Conservation (phyloP, 768 basidiomycete genomes). For the Leccinum incarnatum region DNA sequence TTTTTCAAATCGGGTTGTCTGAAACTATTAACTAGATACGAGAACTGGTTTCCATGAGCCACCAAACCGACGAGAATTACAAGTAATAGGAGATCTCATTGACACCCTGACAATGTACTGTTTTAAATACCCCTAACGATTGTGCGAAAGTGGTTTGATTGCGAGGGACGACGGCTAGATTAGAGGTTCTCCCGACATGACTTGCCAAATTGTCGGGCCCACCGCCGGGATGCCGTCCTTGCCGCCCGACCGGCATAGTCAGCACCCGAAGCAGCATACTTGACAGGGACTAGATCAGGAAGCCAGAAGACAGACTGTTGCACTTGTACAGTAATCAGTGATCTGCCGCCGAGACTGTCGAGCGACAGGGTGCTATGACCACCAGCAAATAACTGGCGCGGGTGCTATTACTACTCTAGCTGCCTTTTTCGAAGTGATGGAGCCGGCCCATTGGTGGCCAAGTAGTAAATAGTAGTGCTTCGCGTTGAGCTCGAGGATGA, state of each 20-base stretch:
- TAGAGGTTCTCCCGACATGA: neutral
- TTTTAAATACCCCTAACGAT: neutral
- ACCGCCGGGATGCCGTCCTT: neutral
- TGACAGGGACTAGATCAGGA: neutral
- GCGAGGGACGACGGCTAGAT: constrained; percentile 1
- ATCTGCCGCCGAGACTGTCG: neutral
- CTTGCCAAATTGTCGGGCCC: neutral
- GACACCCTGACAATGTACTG: neutral
- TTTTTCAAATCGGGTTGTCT: constrained; percentile 5
- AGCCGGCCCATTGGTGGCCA: constrained; percentile 8
- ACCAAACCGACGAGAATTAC: neutral
- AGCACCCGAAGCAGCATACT: neutral
- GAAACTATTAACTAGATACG: neutral
- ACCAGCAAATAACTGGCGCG: neutral
- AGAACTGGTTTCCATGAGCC: constrained; percentile 20
- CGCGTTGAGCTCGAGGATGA: neutral
- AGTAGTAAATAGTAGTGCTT: neutral
- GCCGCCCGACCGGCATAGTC: neutral
- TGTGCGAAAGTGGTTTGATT: constrained; percentile 10
- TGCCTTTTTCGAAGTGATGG: constrained; percentile 7
- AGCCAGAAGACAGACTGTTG: neutral
- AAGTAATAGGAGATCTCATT: neutral
- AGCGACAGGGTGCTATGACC: neutral
- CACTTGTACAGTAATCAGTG: neutral
- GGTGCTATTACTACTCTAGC: constrained; percentile 1